These are phyloP conservation scores for Aureobasidium leucospermi DNA, from an alignment of 2,329 filamentous ascomycete species.

Conservation along the genomic window DNA sequence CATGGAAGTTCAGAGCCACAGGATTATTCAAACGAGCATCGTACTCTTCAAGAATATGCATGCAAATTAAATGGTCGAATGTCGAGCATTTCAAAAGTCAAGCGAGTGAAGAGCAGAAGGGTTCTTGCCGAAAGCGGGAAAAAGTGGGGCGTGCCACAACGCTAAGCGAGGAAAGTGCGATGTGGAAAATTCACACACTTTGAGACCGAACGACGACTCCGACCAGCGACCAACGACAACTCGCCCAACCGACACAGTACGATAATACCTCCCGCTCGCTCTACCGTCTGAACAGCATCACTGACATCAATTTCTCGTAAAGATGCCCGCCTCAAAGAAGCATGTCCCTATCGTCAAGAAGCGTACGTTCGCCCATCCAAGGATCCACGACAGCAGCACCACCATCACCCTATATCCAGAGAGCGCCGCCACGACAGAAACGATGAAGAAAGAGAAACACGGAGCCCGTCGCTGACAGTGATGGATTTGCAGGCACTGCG, in stretches of 20 bases:
- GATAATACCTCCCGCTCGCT: not conserved
- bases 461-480: conserved; percentile 24
- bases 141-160: conserved; percentile 2
- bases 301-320: conserved; percentile 14
- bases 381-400: conserved; percentile 2
- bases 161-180: conserved; percentile 10
- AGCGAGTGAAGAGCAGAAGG: not conserved
- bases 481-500: conserved; percentile 65
- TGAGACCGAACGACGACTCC: not conserved
- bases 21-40: not conserved
- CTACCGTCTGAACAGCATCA: not conserved
- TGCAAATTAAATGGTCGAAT: not conserved
- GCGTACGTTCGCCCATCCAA: conserved; percentile 70
- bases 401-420: not conserved
- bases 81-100: not conserved
- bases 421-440: not conserved
- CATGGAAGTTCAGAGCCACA: too few species aligned
- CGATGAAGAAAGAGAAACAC: not conserved
- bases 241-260: conserved; percentile 17
- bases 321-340: conserved; percentile 99
- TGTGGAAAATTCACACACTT: conserved; percentile 6
- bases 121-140: not conserved
- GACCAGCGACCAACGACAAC: conserved; percentile 14
- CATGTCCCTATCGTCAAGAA: conserved; percentile 99
- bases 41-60: not conserved